Evolutionary conservation across 2,329 filamentous ascomycete genomes (phyloP).

Genomic region (Cladobotryum mycophilum): DNA sequence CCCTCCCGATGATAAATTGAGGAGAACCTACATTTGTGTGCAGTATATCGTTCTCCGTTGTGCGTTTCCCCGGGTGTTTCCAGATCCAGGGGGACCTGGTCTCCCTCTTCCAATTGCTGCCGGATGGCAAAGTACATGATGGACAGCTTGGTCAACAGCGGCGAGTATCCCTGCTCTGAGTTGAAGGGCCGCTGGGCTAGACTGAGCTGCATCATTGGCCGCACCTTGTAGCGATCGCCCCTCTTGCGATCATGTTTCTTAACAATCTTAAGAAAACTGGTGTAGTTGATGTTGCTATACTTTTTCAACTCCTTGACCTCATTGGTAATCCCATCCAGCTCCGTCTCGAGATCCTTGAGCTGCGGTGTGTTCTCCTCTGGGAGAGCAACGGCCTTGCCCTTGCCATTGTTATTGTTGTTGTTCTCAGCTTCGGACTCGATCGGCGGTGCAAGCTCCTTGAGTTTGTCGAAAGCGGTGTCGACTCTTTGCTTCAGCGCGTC

Average conservation of each 20-base stretch:
- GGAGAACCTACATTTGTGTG: slow-evolving; percentile 69
- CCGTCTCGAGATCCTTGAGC: slow-evolving; percentile 65
- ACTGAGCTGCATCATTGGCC: slow-evolving; percentile 85
- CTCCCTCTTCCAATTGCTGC: slow-evolving; percentile 65
- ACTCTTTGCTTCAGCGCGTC: slow-evolving; percentile 48
- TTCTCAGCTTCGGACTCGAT: slow-evolving; percentile 47
- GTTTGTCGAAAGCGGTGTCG: slow-evolving; percentile 56
- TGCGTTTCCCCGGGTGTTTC: slow-evolving; percentile 50
- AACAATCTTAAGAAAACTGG: slow-evolving; percentile 93
- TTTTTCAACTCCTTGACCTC: slow-evolving; percentile 91
- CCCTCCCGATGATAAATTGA: not conserved
- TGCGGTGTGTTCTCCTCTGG: slow-evolving; percentile 43
- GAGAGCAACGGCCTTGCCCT: slow-evolving; percentile 32
- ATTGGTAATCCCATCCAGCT: slow-evolving; percentile 82
- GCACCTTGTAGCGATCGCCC: slow-evolving; percentile 77
- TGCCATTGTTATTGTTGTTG: slow-evolving; percentile 9
- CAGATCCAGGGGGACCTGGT: slow-evolving; percentile 38
- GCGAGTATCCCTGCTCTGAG: slow-evolving; percentile 81
- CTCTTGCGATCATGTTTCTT: slow-evolving; percentile 98
- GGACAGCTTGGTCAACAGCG: slow-evolving; percentile 82
- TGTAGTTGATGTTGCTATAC: slow-evolving; percentile 95
- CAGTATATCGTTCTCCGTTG: slow-evolving; percentile 69
- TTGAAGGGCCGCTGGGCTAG: slow-evolving; percentile 89
- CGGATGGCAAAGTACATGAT: slow-evolving; percentile 94
- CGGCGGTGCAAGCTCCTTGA: slow-evolving; percentile 69